Evolutionary conservation across 495 filamentous ascomycete genomes (phyloP).

Genomic region (Chlorociboria aeruginascens): DNA sequence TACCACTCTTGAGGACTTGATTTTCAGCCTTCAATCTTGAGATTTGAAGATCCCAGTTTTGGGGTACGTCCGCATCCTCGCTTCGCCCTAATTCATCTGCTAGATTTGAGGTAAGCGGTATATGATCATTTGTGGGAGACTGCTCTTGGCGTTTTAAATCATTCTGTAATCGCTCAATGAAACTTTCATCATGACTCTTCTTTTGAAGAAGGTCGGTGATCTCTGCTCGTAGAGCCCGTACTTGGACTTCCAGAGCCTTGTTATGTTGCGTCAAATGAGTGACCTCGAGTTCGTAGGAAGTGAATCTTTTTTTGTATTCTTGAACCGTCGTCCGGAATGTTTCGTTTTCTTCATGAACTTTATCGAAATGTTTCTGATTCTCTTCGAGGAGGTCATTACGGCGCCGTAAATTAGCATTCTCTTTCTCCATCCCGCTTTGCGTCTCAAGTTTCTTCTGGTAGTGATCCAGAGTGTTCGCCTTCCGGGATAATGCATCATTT

Average conservation of each 20-base stretch:
- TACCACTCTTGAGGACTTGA: conserved; percentile 34
- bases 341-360: conserved; percentile 25
- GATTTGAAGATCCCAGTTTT: conserved; percentile 27
- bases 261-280: conserved; percentile 22
- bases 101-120: conserved; percentile 14
- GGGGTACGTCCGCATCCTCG: conserved; percentile 15
- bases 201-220: conserved; percentile 25
- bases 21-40: conserved; percentile 43
- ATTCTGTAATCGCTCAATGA: conserved; percentile 32
- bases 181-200: conserved; percentile 22
- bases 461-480: conserved; percentile 65
- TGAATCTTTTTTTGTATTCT: conserved; percentile 25
- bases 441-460: conserved; percentile 65
- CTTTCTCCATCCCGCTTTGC: conserved; percentile 58
- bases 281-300: conserved; percentile 30
- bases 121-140: conserved; percentile 12
- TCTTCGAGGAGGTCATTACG: conserved; percentile 44
- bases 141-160: conserved; percentile 21
- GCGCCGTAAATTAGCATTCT: conserved; percentile 51
- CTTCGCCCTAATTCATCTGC: conserved; percentile 30
- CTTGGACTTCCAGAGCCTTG: conserved; percentile 26
- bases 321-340: conserved; percentile 14
- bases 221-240: conserved; percentile 21
- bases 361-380: conserved; percentile 41
- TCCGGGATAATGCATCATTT: conserved; percentile 62